These are phyloP conservation scores for Geosmithia morbida DNA, from an alignment of 2,329 filamentous ascomycete genomes.

Conservation along the genomic window DNA sequence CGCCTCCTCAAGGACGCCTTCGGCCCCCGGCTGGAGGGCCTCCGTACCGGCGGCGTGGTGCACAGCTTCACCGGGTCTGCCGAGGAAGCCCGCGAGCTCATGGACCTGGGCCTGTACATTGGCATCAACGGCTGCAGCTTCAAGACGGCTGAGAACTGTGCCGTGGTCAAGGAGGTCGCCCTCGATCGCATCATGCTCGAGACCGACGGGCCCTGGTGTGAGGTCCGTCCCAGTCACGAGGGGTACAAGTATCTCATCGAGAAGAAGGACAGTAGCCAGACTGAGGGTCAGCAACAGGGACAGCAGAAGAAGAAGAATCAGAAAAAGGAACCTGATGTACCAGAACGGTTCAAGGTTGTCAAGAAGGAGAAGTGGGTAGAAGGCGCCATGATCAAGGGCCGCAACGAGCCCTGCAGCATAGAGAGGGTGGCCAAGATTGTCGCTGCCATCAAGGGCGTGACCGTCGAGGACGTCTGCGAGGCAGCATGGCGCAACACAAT, in stretches of 20 bases:
- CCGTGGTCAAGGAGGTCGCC: slow-evolving; percentile 66
- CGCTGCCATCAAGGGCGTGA: slow-evolving; percentile 68
- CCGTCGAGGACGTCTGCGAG: slow-evolving; percentile 72
- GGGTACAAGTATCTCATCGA: slow-evolving; percentile 55
- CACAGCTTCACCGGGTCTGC: slow-evolving; percentile 88
- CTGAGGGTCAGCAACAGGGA: slow-evolving; percentile 8
- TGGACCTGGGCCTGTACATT: slow-evolving; percentile 71
- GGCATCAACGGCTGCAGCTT: slow-evolving; percentile 95
- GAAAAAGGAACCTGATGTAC: slow-evolving; percentile 51
- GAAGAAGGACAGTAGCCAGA: slow-evolving; percentile 14
- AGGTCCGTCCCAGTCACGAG: slow-evolving; percentile 80
- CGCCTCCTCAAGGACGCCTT: slow-evolving; percentile 46
- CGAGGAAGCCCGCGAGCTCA: slow-evolving; percentile 70
- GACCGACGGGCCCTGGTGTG: slow-evolving; percentile 96
- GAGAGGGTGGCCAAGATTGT: slow-evolving; percentile 78
- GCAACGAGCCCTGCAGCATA: slow-evolving; percentile 87
- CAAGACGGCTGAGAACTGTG: slow-evolving; percentile 85
- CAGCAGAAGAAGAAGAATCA: slow-evolving; percentile 28
- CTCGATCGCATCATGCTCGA: slow-evolving; percentile 80
- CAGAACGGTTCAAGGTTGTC: slow-evolving; percentile 62
- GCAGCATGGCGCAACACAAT: slow-evolving; percentile 73
- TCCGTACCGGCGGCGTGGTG: slow-evolving; percentile 70
- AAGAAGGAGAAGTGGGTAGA: slow-evolving; percentile 95
- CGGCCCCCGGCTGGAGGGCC: slow-evolving; percentile 41
- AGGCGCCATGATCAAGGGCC: slow-evolving; percentile 81